Percentiles rank a stretch among this genome's conserved stretches.
Evolutionary conservation across 2,329 filamentous ascomycete species (phyloP).

Genomic region (Tolypocladium album): DNA sequence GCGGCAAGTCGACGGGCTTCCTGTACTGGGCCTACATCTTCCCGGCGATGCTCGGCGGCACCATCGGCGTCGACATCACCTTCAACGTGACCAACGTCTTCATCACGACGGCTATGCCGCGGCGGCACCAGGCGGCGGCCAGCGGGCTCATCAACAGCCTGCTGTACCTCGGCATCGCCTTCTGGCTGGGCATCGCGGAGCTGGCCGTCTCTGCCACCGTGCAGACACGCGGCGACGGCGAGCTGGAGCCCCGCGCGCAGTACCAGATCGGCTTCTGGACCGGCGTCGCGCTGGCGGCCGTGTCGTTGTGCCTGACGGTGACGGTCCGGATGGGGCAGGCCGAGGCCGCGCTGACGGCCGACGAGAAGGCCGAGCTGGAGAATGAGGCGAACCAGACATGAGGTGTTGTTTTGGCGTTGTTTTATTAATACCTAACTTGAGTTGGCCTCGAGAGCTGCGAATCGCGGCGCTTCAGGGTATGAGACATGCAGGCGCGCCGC

Average conservation of each 20-base stretch:
- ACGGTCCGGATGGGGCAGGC: constrained; percentile 46
- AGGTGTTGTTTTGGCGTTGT: not conserved
- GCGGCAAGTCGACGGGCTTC: constrained; percentile 12
- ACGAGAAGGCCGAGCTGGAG: constrained; percentile 34
- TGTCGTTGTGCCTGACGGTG: constrained; percentile 41
- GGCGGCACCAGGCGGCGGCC: constrained; percentile 57
- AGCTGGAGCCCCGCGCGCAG: constrained; percentile 34
- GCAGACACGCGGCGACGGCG: constrained; percentile 8
- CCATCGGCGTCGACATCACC: constrained; percentile 63
- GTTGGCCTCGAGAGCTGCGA: no score
- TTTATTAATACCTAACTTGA: no score
- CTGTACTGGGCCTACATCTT: constrained; percentile 66
- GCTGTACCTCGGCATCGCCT: constrained; percentile 60
- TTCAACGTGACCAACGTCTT: constrained; percentile 70
- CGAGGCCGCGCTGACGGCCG: constrained; percentile 44
- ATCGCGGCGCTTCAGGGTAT: not conserved
- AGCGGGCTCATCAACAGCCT: constrained; percentile 62
- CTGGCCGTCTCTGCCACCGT: constrained; percentile 43
- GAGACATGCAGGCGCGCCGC: not conserved
- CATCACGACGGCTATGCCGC: constrained; percentile 61
- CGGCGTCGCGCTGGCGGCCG: constrained; percentile 41
- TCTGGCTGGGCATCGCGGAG: constrained; percentile 62
- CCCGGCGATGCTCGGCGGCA: constrained; percentile 57
- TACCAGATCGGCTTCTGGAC: constrained; percentile 61
- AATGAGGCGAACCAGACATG: not conserved